phyloP scores from a whole-genome alignment of 345 rosid species.

The Salix koriyanagi region DNA sequence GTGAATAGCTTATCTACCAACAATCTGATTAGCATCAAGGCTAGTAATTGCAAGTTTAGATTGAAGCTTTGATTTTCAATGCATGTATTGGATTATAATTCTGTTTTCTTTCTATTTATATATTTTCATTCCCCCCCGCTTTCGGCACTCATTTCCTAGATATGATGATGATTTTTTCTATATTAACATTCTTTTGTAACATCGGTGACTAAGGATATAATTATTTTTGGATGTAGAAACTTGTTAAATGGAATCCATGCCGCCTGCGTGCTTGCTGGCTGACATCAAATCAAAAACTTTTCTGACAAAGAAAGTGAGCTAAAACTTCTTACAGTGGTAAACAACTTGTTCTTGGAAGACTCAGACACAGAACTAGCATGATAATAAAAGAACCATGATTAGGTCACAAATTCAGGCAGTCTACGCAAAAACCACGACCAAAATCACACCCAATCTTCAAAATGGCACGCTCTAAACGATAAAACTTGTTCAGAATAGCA shows the following conservation, averaged over 20 bases:
- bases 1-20: constrained; percentile 69
- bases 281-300: neutral
- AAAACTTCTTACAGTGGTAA: no score
- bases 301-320: no score
- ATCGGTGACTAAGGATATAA: neutral
- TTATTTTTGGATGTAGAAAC: neutral
- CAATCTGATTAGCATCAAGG: constrained; percentile 57
- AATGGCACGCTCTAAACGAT: no score
- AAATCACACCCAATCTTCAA: no score
- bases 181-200: neutral
- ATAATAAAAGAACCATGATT: no score
- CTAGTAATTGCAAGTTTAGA: constrained; percentile 61
- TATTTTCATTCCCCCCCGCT: no score
- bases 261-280: neutral
- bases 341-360: no score
- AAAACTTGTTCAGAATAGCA: no score
- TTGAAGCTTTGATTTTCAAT: constrained; percentile 37
- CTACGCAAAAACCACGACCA: no score
- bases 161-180: neutral
- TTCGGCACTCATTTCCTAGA: neutral
- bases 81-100: neutral
- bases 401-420: no score
- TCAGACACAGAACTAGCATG: no score
- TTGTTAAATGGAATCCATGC: neutral
- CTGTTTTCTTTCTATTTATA: neutral